phyloP scores from a whole-genome alignment of 768 basidiomycete species.

The Russula abietina region DNA sequence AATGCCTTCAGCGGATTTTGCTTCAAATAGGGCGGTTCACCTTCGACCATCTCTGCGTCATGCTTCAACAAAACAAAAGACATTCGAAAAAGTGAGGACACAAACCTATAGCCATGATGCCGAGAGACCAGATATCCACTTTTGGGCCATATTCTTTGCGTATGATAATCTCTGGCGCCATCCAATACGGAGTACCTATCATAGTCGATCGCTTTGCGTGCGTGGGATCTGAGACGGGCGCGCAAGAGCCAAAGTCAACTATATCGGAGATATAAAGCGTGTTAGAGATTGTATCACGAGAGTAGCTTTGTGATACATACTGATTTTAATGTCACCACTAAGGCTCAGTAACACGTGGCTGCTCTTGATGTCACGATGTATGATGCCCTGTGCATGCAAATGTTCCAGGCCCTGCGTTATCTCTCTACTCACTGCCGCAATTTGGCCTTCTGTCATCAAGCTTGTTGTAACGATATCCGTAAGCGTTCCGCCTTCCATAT shows the following conservation, averaged over 20 bases:
- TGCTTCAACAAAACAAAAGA: background rate
- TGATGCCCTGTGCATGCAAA: conserved; percentile 93
- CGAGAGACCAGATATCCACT: conserved; percentile 94
- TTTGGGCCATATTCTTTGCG: conserved; percentile 97
- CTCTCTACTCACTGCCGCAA: conserved; percentile 91
- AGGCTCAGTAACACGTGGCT: conserved; percentile 92
- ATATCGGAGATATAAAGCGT: background rate
- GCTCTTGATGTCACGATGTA: conserved; percentile 98
- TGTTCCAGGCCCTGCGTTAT: conserved; percentile 91
- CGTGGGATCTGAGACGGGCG: conserved; percentile 81
- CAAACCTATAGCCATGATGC: conserved; percentile 67
- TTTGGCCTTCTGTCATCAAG: too few species aligned
- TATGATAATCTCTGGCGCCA: conserved; percentile 97
- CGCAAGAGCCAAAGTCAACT: conserved; percentile 98
- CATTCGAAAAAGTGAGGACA: conserved; percentile 35
- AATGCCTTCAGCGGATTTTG: conserved; percentile 95
- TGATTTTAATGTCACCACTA: conserved; percentile 95
- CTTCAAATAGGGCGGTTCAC: conserved; percentile 92
- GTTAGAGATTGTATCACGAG: background rate
- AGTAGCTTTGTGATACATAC: conserved; percentile 46
- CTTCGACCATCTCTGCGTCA: conserved; percentile 88
- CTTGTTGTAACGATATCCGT: conserved; percentile 98
- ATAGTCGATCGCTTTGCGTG: conserved; percentile 93
- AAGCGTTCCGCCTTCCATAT: conserved; percentile 94
- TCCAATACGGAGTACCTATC: conserved; percentile 91